Evolutionary conservation across 192 early-diverging fungal genomes (phyloP).

Genomic region (Entrophospora sp.): DNA sequence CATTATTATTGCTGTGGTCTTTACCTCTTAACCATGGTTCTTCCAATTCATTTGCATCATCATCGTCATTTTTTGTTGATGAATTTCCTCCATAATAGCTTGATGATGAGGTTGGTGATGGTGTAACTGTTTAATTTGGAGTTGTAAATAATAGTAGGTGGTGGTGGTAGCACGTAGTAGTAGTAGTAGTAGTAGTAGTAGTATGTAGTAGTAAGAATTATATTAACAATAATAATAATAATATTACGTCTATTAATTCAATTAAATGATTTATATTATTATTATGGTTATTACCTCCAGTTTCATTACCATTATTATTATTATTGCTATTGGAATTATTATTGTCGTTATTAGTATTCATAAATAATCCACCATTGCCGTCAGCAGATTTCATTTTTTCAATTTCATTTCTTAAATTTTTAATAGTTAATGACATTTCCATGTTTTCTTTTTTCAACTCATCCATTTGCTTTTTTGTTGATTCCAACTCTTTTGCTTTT

Average conservation of each 20-base stretch:
- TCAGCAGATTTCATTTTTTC: conserved; percentile 6
- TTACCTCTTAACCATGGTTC: conserved; percentile 17
- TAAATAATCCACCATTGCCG: no score
- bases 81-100: neutral
- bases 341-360: no score
- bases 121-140: no score
- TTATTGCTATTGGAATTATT: no score
- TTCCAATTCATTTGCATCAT: neutral
- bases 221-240: no score
- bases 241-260: no score
- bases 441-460: neutral
- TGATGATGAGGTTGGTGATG: neutral
- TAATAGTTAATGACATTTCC: conserved; percentile 3
- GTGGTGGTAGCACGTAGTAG: no score
- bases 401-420: neutral
- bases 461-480: neutral
- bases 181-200: no score
- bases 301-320: neutral
- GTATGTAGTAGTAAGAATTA: no score
- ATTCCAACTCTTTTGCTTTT: conserved; percentile 51
- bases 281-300: neutral
- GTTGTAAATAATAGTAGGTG: no score
- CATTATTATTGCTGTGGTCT: neutral
- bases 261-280: no score
- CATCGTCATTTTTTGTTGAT: conserved; percentile 1